phyloP scores from a whole-genome alignment of 495 filamentous ascomycete species.

The Recurvomyces mirabilis region DNA sequence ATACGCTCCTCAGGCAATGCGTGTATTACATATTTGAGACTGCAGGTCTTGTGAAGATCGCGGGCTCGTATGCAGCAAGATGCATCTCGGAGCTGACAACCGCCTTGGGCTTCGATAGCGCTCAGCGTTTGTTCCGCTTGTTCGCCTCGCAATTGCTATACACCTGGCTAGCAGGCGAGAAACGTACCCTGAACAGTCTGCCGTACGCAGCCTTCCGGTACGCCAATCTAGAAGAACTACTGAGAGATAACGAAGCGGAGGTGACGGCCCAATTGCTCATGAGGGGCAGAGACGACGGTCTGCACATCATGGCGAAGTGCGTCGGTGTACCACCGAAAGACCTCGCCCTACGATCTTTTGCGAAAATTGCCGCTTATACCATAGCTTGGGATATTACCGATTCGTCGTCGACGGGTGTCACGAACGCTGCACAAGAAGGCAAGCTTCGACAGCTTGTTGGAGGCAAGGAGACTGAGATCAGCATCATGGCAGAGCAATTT shows the following conservation, averaged over 20 bases:
- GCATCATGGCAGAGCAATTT: conserved; percentile 54
- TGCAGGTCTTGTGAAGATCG: conserved; percentile 53
- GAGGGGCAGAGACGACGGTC: conserved; percentile 58
- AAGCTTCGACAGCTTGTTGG: conserved; percentile 60
- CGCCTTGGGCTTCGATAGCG: conserved; percentile 48
- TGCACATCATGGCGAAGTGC: conserved; percentile 43
- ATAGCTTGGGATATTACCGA: conserved; percentile 60
- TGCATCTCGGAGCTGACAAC: conserved; percentile 57
- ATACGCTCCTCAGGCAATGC: conserved; percentile 66
- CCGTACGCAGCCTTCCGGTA: conserved; percentile 80
- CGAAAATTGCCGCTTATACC: conserved; percentile 72
- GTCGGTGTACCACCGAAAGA: conserved; percentile 45
- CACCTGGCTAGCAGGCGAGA: conserved; percentile 78
- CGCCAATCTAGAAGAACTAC: conserved; percentile 51
- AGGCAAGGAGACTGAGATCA: conserved; percentile 13
- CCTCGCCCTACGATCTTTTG: conserved; percentile 57
- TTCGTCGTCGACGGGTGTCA: conserved; percentile 38
- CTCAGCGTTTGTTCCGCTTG: conserved; percentile 65
- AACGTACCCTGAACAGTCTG: conserved; percentile 46
- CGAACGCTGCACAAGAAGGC: conserved; percentile 42
- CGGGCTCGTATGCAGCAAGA: conserved; percentile 55
- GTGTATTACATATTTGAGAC: conserved; percentile 91
- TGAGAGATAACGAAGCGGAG: conserved; percentile 67
- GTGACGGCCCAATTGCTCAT: conserved; percentile 73
- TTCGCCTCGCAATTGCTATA: conserved; percentile 89